Evolutionary conservation across 768 basidiomycete species (phyloP).

Genomic region (Cubamyces lactineus): DNA sequence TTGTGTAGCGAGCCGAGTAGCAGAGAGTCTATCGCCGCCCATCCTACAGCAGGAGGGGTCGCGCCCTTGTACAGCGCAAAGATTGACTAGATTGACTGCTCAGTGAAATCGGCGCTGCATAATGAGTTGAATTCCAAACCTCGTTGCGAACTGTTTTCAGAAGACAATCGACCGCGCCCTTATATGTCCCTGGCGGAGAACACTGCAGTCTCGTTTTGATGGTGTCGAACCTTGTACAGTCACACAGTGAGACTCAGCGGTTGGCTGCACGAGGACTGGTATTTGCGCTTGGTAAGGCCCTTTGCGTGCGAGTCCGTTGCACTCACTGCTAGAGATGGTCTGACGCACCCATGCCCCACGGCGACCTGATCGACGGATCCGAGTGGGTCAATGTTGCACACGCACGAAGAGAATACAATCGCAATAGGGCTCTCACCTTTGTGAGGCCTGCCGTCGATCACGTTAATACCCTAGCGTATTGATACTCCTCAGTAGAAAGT

Average conservation of each 20-base stretch:
- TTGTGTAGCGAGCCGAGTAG: constrained; percentile 73
- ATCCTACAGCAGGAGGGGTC: constrained; percentile 71
- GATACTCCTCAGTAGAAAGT: not conserved
- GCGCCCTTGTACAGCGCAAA: constrained; percentile 76
- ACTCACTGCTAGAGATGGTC: not conserved
- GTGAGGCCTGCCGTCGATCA: constrained; percentile 9
- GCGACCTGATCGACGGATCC: constrained; percentile 63
- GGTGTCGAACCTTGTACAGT: constrained; percentile 59
- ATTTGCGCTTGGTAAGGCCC: not conserved
- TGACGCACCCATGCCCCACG: constrained; percentile 64
- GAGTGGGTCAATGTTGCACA: too few species aligned
- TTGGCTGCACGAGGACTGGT: not conserved
- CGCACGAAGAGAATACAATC: too few species aligned
- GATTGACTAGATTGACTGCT: constrained; percentile 45
- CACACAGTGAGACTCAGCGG: not conserved
- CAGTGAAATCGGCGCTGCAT: not conserved
- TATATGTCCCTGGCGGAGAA: constrained; percentile 64
- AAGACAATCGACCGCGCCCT: constrained; percentile 62
- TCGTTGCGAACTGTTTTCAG: constrained; percentile 61
- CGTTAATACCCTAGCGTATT: not conserved
- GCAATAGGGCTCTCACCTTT: constrained; percentile 10
- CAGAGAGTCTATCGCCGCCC: constrained; percentile 74
- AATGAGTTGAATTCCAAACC: constrained; percentile 36
- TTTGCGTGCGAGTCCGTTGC: too few species aligned
- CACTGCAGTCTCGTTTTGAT: constrained; percentile 77